These are phyloP conservation scores for Trypanosomatidae sp. DNA, from an alignment of 208 protist species.

Conservation along the genomic window DNA sequence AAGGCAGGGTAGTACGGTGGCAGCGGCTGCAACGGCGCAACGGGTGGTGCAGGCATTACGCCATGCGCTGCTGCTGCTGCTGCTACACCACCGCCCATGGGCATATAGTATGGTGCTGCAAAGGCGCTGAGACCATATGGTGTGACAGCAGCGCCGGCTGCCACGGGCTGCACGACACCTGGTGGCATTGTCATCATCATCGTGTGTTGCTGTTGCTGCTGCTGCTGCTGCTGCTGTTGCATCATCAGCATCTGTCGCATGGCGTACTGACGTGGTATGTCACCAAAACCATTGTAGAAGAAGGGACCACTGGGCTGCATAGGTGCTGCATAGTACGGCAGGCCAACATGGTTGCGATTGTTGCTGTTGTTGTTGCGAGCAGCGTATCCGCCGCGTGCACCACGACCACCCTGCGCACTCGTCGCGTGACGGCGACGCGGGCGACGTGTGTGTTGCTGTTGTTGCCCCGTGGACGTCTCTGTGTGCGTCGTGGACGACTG, in stretches of 20 bases:
- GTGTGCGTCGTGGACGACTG: no score
- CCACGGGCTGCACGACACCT: neutral
- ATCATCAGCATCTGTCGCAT: no score
- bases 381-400: no score
- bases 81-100: conserved; percentile 2
- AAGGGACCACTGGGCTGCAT: no score
- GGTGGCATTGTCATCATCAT: neutral
- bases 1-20: conserved; percentile 34
- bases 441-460: no score
- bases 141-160: neutral
- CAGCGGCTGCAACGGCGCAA: conserved; percentile 16
- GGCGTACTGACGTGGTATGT: neutral
- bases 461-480: no score
- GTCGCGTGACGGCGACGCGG: no score
- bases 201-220: conserved; percentile 2
- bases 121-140: neutral
- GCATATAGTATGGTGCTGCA: neutral
- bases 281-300: neutral
- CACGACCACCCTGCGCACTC: no score
- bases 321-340: no score
- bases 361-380: no score
- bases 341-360: no score
- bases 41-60: conserved; percentile 10
- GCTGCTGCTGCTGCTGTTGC: conserved; percentile 12
- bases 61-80: conserved; percentile 6